Evolutionary conservation across 2,329 filamentous ascomycete genomes (phyloP).

Genomic region (Sclerotinia spermophila): DNA sequence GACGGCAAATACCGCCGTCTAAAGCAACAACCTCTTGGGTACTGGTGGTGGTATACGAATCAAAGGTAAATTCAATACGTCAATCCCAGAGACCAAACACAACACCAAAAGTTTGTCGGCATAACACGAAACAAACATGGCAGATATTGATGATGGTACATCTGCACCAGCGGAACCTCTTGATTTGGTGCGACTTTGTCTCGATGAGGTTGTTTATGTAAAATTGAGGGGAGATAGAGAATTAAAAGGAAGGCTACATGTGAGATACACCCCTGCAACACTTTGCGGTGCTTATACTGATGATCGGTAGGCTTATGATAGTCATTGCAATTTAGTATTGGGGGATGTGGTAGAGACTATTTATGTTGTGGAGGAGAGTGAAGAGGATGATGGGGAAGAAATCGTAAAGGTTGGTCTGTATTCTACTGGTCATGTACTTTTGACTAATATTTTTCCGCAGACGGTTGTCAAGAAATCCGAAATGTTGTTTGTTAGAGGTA

Average conservation of each 20-base stretch:
- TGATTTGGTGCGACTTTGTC: conserved; percentile 87
- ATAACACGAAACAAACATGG: conserved; percentile 56
- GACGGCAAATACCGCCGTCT: not conserved
- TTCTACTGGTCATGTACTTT: not conserved
- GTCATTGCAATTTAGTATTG: conserved; percentile 94
- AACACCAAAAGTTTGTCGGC: conserved; percentile 11
- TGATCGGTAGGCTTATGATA: conserved; percentile 79
- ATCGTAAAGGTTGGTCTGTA: conserved; percentile 59
- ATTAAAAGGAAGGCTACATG: conserved; percentile 90
- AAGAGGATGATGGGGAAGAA: conserved; percentile 65
- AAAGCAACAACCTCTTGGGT: not conserved
- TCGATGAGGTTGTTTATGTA: conserved; percentile 96
- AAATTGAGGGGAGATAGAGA: conserved; percentile 95
- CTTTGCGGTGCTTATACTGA: conserved; percentile 24
- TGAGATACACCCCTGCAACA: conserved; percentile 47
- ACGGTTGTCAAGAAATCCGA: conserved; percentile 96
- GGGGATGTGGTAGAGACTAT: conserved; percentile 98
- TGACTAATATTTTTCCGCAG: conserved; percentile 42
- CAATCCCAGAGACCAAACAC: conserved; percentile 6
- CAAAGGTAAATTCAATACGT: conserved; percentile 1
- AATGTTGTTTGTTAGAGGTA: conserved; percentile 97
- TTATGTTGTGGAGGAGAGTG: conserved; percentile 86
- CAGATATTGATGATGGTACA: conserved; percentile 73
- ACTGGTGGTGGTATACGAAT: no score
- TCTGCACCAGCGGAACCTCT: conserved; percentile 77